Evolutionary conservation across 2,329 filamentous ascomycete genomes (phyloP).

Genomic region (Parafenestella ontariensis): DNA sequence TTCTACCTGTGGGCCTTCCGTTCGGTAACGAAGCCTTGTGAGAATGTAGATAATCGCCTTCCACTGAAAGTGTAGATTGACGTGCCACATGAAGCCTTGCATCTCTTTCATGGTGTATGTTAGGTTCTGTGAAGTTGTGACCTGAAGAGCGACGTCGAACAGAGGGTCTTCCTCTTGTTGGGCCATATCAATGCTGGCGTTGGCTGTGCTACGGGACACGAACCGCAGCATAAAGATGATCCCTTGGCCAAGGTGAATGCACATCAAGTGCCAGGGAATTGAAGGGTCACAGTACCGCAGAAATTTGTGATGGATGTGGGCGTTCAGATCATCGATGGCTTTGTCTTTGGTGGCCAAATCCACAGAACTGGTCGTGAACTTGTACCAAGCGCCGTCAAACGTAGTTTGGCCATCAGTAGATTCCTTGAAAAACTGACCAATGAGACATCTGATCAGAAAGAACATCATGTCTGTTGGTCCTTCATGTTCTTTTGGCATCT

Average conservation of each 20-base stretch:
- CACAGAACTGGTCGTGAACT: constrained; percentile 27
- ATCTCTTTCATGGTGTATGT: constrained; percentile 49
- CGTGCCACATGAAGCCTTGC: constrained; percentile 56
- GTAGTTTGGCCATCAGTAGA: constrained; percentile 16
- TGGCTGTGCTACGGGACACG: constrained; percentile 54
- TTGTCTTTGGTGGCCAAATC: constrained; percentile 34
- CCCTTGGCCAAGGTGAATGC: constrained; percentile 53
- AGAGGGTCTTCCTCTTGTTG: constrained; percentile 49
- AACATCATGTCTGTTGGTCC: constrained; percentile 60
- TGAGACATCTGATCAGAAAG: constrained; percentile 52
- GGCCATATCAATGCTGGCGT: constrained; percentile 41
- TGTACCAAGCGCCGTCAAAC: constrained; percentile 36
- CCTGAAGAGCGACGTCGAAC: constrained; percentile 51
- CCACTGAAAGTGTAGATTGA: constrained; percentile 59
- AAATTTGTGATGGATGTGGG: constrained; percentile 49
- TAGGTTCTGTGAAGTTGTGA: constrained; percentile 52
- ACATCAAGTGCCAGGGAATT: constrained; percentile 55
- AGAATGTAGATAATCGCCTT: constrained; percentile 61
- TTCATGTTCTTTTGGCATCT: constrained; percentile 50
- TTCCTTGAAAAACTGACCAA: constrained; percentile 50
- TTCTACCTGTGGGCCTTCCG: constrained; percentile 32
- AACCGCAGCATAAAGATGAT: constrained; percentile 54
- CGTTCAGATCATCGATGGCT: constrained; percentile 52
- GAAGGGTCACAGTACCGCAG: constrained; percentile 43
- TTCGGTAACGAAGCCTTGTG: constrained; percentile 36